phyloP scores from a whole-genome alignment of 2,329 filamentous ascomycete genomes.

The Celoporthe dispersa region DNA sequence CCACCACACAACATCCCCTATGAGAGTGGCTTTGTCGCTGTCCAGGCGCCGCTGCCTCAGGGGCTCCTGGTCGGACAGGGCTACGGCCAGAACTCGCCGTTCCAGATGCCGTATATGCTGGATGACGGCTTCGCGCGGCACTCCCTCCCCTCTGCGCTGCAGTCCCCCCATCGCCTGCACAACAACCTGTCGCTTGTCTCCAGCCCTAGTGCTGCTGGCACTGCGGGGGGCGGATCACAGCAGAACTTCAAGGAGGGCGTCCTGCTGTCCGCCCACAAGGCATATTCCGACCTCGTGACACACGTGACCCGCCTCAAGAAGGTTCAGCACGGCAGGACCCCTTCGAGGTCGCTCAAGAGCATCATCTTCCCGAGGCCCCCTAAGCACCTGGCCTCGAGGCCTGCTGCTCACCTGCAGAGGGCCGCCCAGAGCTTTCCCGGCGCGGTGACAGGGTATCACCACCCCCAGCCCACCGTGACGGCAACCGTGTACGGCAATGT shows the following conservation, averaged over 20 bases:
- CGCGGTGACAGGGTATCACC: slow-evolving; percentile 19
- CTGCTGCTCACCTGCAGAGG: slow-evolving; percentile 27
- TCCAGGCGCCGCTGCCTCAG: slow-evolving; percentile 37
- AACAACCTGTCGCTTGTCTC: slow-evolving; percentile 35
- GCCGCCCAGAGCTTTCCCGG: slow-evolving; percentile 27
- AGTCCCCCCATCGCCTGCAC: slow-evolving; percentile 35
- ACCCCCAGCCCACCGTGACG: slow-evolving; percentile 28
- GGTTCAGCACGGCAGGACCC: slow-evolving; percentile 44
- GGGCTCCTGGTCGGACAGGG: slow-evolving; percentile 33
- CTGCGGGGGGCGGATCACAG: slow-evolving; percentile 35
- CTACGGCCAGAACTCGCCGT: slow-evolving; percentile 35
- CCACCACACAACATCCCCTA: slow-evolving; percentile 41
- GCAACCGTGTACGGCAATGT: slow-evolving; percentile 32
- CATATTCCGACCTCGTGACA: slow-evolving; percentile 72
- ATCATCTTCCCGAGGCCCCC: slow-evolving; percentile 61
- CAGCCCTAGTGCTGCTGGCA: slow-evolving; percentile 10
- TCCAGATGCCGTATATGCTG: slow-evolving; percentile 35
- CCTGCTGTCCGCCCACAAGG: slow-evolving; percentile 70
- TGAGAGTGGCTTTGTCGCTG: slow-evolving; percentile 39
- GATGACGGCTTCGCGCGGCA: slow-evolving; percentile 37
- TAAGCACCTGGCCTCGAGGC: slow-evolving; percentile 36
- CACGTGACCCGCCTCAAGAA: slow-evolving; percentile 66
- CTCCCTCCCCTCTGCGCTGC: slow-evolving; percentile 32
- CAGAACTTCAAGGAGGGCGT: slow-evolving; percentile 68
- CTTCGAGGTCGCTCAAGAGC: slow-evolving; percentile 50